Base-by-base conservation (phyloP, 1,284 basidiomycete species). In the Ustilago trichophora region DNA sequence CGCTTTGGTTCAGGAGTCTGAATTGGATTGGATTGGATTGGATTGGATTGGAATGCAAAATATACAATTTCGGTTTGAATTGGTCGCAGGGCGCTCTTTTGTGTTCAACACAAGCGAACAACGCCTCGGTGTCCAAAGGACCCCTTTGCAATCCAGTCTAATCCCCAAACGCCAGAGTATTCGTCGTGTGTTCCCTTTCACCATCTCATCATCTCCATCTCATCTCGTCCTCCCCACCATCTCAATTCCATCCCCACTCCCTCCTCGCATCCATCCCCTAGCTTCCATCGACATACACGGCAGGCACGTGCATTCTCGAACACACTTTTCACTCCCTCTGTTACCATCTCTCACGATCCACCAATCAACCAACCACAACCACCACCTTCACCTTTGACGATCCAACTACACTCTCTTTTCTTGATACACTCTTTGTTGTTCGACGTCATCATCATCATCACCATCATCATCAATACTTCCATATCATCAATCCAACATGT, bases 231-330 rank as follows among this genome's bases (percentile, higher is more conserved):
- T 46, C 45, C 29, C 36, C 47, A 33, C 40, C 57, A 59, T 41
- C 27, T 13, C 13, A 7, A 29, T 13, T 29, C 27, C 27, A 29
- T 29, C 27, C 27, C 27, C 7, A 29, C 13, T 13, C 13, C 27
- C 27, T 8, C 27, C 27, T 27, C 19, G 40, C 29, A 48, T 48
- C 40, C 19, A 35, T 16, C 12, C 19, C 15, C 26, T 24, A 34
- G 19, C 24, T 41, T 15, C 18, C 29, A 34, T 37, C 46, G 32
- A 57, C 31, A 29, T 49, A 33, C 60, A 57, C 60, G 60, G 53
- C 60, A 13, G 54, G 60, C 53, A 57, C 54, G 54, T 53, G 45
- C 16, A 57, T 22, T 6, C 33, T 41, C 22, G 19, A 5, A 13
- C 9, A 11, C 13, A 10, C 19, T 9, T 21, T 6, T 16, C 34